Conservation (phyloP, 306 rosid species). For the Amphicarpaea edgeworthii region DNA sequence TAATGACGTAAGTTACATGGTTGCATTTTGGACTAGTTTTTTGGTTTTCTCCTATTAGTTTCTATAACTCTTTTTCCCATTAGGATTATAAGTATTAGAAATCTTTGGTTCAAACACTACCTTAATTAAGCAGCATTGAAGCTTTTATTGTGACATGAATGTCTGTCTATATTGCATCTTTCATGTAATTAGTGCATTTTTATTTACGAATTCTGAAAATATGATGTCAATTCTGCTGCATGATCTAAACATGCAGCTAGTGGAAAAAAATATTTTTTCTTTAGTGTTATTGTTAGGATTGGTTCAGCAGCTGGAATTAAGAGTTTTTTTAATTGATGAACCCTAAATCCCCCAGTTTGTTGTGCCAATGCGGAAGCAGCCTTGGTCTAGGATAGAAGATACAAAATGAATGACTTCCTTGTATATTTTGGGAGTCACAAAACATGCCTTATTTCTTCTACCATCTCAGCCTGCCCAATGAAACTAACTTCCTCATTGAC, state of each 20-base stretch:
- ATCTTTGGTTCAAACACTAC: neutral
- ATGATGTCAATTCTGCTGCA: neutral
- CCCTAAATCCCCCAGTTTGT: neutral
- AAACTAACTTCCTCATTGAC: neutral
- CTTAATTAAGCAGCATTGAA: constrained; percentile 12
- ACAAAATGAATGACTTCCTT: neutral
- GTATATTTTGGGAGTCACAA: neutral
- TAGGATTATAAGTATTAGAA: neutral
- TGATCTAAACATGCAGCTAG: too few relatives aligned
- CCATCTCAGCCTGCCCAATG: neutral
- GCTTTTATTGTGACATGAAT: neutral
- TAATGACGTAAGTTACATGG: constrained; percentile 70
- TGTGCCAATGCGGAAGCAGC: neutral
- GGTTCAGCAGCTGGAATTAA: neutral
- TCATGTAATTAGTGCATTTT: neutral
- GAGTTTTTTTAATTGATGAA: neutral
- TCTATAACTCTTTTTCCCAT: neutral
- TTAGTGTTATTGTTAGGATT: too few relatives aligned
- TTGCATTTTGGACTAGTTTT: neutral
- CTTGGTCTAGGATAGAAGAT: neutral
- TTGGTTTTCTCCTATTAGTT: neutral
- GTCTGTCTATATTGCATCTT: neutral
- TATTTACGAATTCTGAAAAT: neutral
- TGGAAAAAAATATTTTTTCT: too few relatives aligned
- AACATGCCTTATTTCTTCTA: neutral